Evolutionary conservation across 2,329 filamentous ascomycete genomes (phyloP).

Genomic region (Microthyrium microscopicum): DNA sequence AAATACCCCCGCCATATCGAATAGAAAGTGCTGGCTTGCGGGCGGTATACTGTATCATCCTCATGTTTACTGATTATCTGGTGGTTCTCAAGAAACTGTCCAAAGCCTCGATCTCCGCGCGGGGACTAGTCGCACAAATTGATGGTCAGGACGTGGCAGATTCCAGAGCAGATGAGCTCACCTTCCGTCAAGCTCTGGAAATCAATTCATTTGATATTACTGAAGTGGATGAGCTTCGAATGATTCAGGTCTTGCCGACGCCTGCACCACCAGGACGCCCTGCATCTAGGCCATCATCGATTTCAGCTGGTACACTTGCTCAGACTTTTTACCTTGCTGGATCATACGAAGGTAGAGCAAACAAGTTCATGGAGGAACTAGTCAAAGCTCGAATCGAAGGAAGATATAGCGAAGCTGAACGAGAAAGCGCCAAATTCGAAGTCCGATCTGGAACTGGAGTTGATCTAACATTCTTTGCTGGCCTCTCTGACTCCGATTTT

Average conservation of each 20-base stretch:
- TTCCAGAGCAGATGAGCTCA: constrained; percentile 45
- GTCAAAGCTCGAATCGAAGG: constrained; percentile 74
- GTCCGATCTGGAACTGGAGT: constrained; percentile 45
- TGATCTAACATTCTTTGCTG: constrained; percentile 41
- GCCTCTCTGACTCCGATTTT: constrained; percentile 36
- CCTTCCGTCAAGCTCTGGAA: constrained; percentile 44
- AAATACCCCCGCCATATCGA: constrained; percentile 57
- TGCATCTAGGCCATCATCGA: constrained; percentile 5
- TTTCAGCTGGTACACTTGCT: constrained; percentile 2
- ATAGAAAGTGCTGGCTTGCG: constrained; percentile 24
- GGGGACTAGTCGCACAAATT: constrained; percentile 66
- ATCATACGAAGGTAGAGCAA: constrained; percentile 59
- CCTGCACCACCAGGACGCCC: constrained; percentile 1
- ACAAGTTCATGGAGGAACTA: constrained; percentile 68
- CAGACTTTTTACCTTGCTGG: constrained; percentile 50
- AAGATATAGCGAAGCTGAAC: constrained; percentile 66
- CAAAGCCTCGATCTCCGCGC: constrained; percentile 48
- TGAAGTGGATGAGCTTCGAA: constrained; percentile 45
- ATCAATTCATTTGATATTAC: constrained; percentile 58
- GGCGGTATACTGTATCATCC: constrained; percentile 46
- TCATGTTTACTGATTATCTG: constrained; percentile 72
- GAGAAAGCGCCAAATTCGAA: constrained; percentile 67
- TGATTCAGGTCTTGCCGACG: constrained; percentile 44
- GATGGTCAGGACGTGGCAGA: constrained; percentile 53
- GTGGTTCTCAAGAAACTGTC: constrained; percentile 58